Evolutionary conservation across 805 yeast species (phyloP).

Genomic region (Candida caryicola): DNA sequence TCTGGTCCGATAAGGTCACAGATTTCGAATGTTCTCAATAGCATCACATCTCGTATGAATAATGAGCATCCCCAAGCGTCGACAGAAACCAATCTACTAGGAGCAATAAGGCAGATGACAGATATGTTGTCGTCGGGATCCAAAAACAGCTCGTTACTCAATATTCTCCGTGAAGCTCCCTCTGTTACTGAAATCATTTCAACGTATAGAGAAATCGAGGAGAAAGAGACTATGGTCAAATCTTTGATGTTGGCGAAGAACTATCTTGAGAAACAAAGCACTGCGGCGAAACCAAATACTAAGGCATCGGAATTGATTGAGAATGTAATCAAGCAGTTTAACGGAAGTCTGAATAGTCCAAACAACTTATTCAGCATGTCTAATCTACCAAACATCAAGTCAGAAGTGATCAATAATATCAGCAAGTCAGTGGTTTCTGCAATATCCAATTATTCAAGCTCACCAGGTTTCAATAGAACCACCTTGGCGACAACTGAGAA

Average conservation of each 20-base stretch:
- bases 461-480: conserved; percentile 13
- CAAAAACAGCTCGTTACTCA: conserved; percentile 9
- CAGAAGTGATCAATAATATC: conserved; percentile 7
- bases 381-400: conserved; percentile 1
- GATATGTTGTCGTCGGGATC: conserved; percentile 21
- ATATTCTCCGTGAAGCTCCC: conserved; percentile 11
- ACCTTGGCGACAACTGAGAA: conserved; percentile 16
- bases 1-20: conserved; percentile 24
- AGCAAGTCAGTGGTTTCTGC: conserved; percentile 9
- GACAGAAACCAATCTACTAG: conserved; percentile 27
- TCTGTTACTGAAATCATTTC: conserved; percentile 20
- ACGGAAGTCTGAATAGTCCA: conserved; percentile 1
- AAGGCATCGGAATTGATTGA: conserved; percentile 25
- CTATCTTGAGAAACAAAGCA: conserved; percentile 20
- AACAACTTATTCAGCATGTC: neutral
- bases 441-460: conserved; percentile 8
- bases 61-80: conserved; percentile 15
- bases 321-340: conserved; percentile 20
- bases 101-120: conserved; percentile 41
- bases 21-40: conserved; percentile 29
- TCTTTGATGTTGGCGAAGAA: conserved; percentile 32
- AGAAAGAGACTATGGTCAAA: conserved; percentile 23
- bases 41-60: conserved; percentile 31
- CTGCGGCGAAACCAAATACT: conserved; percentile 10
- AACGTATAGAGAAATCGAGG: conserved; percentile 21